Evolutionary conservation across 345 rosid species (phyloP).

Genomic region (Noccaea caerulescens): DNA sequence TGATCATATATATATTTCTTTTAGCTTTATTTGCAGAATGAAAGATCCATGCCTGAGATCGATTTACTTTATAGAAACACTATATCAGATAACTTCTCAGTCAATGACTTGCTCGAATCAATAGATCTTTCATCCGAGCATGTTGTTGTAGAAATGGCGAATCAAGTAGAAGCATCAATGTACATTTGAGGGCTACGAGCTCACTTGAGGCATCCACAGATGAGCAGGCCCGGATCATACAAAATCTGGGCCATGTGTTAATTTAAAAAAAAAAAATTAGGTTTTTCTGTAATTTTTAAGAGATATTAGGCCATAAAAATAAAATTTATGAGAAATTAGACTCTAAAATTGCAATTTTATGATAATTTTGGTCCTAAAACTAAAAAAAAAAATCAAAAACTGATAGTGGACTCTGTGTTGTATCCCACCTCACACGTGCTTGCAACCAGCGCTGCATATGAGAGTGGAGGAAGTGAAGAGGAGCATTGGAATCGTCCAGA

Average conservation of each 20-base stretch:
- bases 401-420: no score
- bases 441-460: slow-evolving; percentile 2
- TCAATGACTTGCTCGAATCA: slow-evolving; percentile 77
- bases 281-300: no score
- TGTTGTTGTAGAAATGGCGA: slow-evolving; percentile 76
- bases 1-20: background rate
- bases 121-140: slow-evolving; percentile 89
- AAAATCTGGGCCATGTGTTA: no score
- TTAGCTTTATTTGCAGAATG: slow-evolving; percentile 57
- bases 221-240: background rate
- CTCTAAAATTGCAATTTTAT: no score
- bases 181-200: slow-evolving; percentile 76
- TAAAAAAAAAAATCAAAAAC: no score
- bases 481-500: no score
- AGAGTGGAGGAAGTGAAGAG: no score
- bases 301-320: no score
- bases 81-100: slow-evolving; percentile 79
- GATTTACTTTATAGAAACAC: slow-evolving; percentile 81
- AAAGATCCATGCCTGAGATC: slow-evolving; percentile 73
- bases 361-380: no score
- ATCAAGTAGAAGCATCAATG: slow-evolving; percentile 79
- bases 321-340: no score
- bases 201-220: slow-evolving; percentile 65
- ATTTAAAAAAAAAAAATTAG: no score
- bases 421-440: no score